These are phyloP conservation scores for Wakefieldia striispora DNA, from an alignment of 768 basidiomycete species.

Conservation along the genomic window DNA sequence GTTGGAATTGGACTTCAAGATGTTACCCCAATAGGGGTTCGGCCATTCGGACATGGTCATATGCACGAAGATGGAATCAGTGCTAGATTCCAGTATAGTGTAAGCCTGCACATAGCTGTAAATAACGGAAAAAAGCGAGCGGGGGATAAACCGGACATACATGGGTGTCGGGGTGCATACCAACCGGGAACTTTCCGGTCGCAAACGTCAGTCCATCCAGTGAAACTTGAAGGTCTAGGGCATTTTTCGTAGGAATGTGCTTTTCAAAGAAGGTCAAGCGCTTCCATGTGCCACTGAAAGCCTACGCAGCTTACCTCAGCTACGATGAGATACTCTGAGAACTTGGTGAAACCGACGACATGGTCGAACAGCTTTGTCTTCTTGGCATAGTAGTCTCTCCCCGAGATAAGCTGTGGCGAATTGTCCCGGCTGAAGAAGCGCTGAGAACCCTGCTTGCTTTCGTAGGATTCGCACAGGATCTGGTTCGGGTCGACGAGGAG, in stretches of 20 bases:
- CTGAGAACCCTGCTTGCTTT: constrained; percentile 80
- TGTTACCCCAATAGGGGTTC: constrained; percentile 81
- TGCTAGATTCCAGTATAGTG: constrained; percentile 92
- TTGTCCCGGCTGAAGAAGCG: constrained; percentile 51
- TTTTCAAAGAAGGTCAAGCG: constrained; percentile 26
- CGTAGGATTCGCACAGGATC: constrained; percentile 90
- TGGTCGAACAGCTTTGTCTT: constrained; percentile 79
- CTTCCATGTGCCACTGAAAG: not conserved
- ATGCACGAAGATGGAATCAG: constrained; percentile 90
- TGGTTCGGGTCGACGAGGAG: constrained; percentile 80
- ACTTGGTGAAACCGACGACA: constrained; percentile 95
- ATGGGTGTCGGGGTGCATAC: constrained; percentile 86
- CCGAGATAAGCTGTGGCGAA: constrained; percentile 76
- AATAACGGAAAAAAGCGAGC: not conserved
- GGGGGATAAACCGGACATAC: constrained; percentile 43
- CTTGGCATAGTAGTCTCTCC: constrained; percentile 66
- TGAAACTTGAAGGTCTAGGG: constrained; percentile 87
- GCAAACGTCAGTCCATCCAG: constrained; percentile 87
- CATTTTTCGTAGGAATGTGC: constrained; percentile 51
- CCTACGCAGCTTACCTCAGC: constrained; percentile 65
- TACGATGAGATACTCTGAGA: constrained; percentile 94
- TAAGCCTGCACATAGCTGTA: constrained; percentile 58
- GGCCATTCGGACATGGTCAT: constrained; percentile 85
- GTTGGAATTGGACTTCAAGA: constrained; percentile 96
- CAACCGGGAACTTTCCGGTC: constrained; percentile 84